Evolutionary conservation across 441 rosid species (phyloP), one percentile per base, ranked within the genome.

Genomic region (Pelargonium myrrhifolium): DNA sequence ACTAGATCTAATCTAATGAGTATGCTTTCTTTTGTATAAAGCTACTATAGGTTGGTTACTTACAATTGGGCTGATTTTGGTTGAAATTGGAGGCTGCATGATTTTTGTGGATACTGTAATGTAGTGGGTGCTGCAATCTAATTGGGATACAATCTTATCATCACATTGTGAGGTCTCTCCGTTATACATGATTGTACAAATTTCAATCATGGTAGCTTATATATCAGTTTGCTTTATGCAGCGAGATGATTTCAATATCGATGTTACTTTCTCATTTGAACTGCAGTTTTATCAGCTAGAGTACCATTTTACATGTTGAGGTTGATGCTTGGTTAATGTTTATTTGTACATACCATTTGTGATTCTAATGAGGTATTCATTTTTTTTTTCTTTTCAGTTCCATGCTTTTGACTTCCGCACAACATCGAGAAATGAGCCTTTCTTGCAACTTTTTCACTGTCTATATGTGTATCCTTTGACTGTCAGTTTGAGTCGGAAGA

Each of bases 331-430:
- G 64, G 64, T 60, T 26, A 6, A 60, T 60, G 17, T 26, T 60
- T 28, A 60, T 60, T 60, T 24, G 39, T 5, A 22, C n/a, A 12
- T 53, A 17, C 17, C 21, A 14, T 26, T 11, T 43, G 15, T 43
- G 42, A 9, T 68, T 26, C 65, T 81, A 26, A 63, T 68, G 66
- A 45, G 59, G 42, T 77, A 15, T 82, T 68, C 5, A 58, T 77
- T 74, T 26, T 64, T n/a, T n/a, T n/a, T n/a, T n/a, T n/a, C n/a
- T 55, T 24, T 81, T 35, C 89, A 84, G 89, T 88, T 89, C 77
- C 91, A 90, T 83, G 97, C 97, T 68, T 95, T 95, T 71, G 99
- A 95, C 85, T 95, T 95, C 86, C 89, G 98, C 67, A 87, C 96
- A 56, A 89, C 93, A 56, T 80, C 87, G 80, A 84, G 98, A 77